Percentiles rank a stretch among this genome's conserved stretches.
These are phyloP conservation scores for Fusarium sp. DNA, from an alignment of 2,329 filamentous ascomycete species.

Conservation along the genomic window DNA sequence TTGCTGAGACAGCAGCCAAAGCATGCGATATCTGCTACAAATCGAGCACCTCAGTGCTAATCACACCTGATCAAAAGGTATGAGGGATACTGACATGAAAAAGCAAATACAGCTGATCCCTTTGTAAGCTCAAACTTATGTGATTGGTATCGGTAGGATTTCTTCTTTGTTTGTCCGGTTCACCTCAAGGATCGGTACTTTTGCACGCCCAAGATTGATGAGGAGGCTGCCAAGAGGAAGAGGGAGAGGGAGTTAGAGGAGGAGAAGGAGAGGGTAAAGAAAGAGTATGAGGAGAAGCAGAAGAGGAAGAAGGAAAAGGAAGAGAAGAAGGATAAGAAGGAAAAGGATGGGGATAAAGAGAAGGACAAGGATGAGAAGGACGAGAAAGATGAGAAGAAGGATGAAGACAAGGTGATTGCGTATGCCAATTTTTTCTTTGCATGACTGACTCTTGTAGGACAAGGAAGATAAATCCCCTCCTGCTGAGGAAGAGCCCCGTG, in stretches of 20 bases:
- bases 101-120: constrained; percentile 11
- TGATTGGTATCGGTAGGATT: constrained; percentile 62
- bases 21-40: constrained; percentile 94
- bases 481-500: constrained; percentile 70
- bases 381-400: constrained; percentile 41
- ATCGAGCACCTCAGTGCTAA: constrained; percentile 84
- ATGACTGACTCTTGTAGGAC: constrained; percentile 1
- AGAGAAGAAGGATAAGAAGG: constrained; percentile 55
- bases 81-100: neutral
- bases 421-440: neutral
- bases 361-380: constrained; percentile 48
- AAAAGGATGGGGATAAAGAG: constrained; percentile 52
- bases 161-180: constrained; percentile 87
- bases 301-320: constrained; percentile 73
- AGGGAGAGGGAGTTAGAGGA: constrained; percentile 69
- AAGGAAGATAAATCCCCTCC: constrained; percentile 32
- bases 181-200: constrained; percentile 88
- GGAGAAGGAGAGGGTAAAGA: constrained; percentile 72
- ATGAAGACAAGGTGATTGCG: constrained; percentile 26
- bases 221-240: constrained; percentile 70
- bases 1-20: constrained; percentile 84
- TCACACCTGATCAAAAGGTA: constrained; percentile 90
- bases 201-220: constrained; percentile 77
- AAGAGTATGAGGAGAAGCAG: constrained; percentile 80
- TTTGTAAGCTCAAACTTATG: constrained; percentile 15